Conservation (phyloP, 2,329 filamentous ascomycete genomes). For the Tetracladium maxilliforme region DNA sequence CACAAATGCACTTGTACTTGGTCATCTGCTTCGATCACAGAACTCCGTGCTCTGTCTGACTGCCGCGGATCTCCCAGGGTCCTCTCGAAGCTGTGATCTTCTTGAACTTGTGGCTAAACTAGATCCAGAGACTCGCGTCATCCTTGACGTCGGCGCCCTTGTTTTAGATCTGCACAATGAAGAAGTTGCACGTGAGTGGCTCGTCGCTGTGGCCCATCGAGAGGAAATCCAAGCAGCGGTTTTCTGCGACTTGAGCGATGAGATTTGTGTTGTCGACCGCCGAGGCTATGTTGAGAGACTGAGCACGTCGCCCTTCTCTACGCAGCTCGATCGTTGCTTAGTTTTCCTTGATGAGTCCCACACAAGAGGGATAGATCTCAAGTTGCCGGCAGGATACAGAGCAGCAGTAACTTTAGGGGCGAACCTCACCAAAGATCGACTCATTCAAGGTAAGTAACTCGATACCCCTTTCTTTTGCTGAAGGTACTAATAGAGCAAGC, state of each 20-base stretch:
- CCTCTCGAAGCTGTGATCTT: conserved; percentile 23
- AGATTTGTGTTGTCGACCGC: conserved; percentile 36
- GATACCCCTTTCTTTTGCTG: not conserved
- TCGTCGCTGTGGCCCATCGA: conserved; percentile 15
- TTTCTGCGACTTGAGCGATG: conserved; percentile 41
- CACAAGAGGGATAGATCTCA: conserved; percentile 54
- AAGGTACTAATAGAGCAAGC: conserved; percentile 22
- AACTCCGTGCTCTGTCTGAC: conserved; percentile 25
- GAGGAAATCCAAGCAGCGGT: conserved; percentile 28
- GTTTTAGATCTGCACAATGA: conserved; percentile 48
- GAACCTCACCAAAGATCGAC: conserved; percentile 48
- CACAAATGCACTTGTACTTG: conserved; percentile 53
- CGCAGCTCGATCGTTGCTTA: conserved; percentile 41
- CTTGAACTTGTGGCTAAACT: conserved; percentile 26
- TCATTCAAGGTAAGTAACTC: conserved; percentile 44
- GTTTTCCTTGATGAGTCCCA: conserved; percentile 59
- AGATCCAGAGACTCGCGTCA: conserved; percentile 30
- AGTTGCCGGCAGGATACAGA: conserved; percentile 38
- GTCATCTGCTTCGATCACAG: conserved; percentile 36
- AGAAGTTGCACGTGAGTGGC: conserved; percentile 36
- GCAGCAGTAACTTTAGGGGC: conserved; percentile 56
- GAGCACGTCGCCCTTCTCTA: conserved; percentile 39
- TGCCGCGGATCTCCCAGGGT: conserved; percentile 5
- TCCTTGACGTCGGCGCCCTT: conserved; percentile 59
- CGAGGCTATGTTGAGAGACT: conserved; percentile 30